Evolutionary conservation across 371 early-diverging fungal genomes (phyloP), one percentile per base, ranked within the genome.

Genomic region (Parasitella parasitica): DNA sequence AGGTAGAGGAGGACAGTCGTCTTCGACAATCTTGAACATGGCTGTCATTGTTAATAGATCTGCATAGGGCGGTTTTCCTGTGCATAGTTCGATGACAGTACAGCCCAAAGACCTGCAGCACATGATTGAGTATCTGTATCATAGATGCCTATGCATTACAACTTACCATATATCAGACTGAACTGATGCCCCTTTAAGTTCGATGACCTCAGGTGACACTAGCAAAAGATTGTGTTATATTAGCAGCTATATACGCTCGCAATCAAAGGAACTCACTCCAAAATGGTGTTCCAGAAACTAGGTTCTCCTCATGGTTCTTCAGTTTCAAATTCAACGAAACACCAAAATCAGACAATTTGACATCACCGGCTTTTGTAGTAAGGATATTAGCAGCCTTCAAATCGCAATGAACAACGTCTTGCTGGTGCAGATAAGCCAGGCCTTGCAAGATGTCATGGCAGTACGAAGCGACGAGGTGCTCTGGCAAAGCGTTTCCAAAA

Each of bases 161-260:
- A 18, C 27, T 35, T 48, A 83, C 94, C 95, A 96, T n/a, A 96
- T 95, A 69, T 96, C 97, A 3, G 94, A 92, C 24, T 89, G 86
- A 18, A 87, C 86, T 6, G 90, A 86, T 0, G 93, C 86, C 5
- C 94, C 94, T 54, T 89, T 85, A 18, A 94, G 72, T 64, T 92
- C 85, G 70, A 95, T 95, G 0, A 97, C 92, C 77, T 97, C 98
- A 8, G 98, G 98, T 18, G 98, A 95, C 97, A 98, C 91, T 51
- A 49, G 11, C 13, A 15, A 61, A 35, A 24, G 16, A 51, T 9
- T 13, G 0, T 32, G 8, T 46, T 22, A 26, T 27, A 28, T 28
- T 9, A 49, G 49, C 28, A 6, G 8, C n/a, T 8, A 22, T 6
- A 3, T 24, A 15, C 9, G n/a, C n/a, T n/a, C n/a, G 1, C 20